Conservation (phyloP, 1,284 basidiomycete genomes). For the Cerrena zonata region DNA sequence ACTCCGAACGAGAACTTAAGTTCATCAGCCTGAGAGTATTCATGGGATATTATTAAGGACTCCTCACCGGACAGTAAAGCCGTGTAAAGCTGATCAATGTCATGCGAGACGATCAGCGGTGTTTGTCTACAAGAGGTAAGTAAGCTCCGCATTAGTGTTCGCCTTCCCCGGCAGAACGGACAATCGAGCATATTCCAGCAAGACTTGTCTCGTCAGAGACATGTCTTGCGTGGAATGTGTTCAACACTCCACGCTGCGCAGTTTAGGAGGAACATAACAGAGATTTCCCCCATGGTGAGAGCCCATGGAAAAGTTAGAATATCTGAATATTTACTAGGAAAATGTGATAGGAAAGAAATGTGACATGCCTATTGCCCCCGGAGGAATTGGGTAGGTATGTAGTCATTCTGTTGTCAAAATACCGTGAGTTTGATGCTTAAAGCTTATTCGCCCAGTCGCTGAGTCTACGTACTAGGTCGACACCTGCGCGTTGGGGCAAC, state of each 20-base stretch:
- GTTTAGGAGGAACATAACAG: background rate
- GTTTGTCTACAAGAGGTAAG: background rate
- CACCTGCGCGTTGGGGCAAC: no score
- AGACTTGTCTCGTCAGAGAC: background rate
- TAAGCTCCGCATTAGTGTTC: background rate
- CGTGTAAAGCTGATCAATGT: background rate
- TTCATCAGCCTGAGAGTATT: background rate
- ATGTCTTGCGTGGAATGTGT: constrained; percentile 9
- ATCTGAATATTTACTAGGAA: no score
- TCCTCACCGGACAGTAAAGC: background rate
- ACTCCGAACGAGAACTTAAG: background rate
- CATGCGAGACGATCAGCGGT: background rate
- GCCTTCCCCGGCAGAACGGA: background rate
- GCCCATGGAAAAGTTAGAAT: no score
- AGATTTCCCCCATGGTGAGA: no score
- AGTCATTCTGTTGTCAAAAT: no score
- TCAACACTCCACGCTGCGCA: background rate
- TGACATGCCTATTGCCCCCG: no score
- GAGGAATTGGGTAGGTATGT: no score
- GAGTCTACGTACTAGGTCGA: background rate
- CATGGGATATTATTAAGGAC: background rate
- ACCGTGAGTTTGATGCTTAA: background rate
- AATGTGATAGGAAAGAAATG: background rate
- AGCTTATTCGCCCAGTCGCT: background rate
- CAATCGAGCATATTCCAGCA: constrained; percentile 6